A percentile compares a stretch with the other conserved stretches of the same genome.
phyloP scores from a whole-genome alignment of 1,139 yeast species.

The Yamadazyma sp. region DNA sequence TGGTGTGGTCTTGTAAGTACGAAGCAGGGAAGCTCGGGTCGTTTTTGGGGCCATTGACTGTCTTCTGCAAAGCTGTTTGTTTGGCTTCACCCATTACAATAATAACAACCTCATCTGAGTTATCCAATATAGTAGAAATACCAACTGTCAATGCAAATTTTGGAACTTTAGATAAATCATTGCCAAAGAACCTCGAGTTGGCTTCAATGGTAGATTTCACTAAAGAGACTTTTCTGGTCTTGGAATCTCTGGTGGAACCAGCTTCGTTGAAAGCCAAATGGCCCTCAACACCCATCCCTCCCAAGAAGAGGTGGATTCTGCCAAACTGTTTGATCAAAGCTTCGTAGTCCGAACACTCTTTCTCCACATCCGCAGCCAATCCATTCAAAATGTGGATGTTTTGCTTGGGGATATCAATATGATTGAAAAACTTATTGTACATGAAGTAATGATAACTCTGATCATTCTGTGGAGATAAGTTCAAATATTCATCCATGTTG shows the following conservation, averaged over 20 bases:
- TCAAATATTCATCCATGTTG: conserved; percentile 64
- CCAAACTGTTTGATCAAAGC: conserved; percentile 50
- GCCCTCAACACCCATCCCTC: conserved; percentile 67
- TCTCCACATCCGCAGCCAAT: conserved; percentile 42
- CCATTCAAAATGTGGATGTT: conserved; percentile 62
- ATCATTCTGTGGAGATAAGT: conserved; percentile 46
- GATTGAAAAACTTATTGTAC: conserved; percentile 59
- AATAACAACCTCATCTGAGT: conserved; percentile 53
- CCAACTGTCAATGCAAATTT: conserved; percentile 58
- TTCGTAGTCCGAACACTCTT: conserved; percentile 54
- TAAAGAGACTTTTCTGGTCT: conserved; percentile 50
- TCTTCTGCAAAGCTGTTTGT: conserved; percentile 43
- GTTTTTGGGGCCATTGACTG: conserved; percentile 36
- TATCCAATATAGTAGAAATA: conserved; percentile 60
- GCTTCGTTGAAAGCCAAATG: conserved; percentile 66
- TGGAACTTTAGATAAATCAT: conserved; percentile 52
- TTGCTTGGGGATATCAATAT: conserved; percentile 53
- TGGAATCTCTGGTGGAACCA: conserved; percentile 50
- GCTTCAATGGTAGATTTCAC: conserved; percentile 57
- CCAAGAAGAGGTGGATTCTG: conserved; percentile 56
- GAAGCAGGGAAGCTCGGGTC: conserved; percentile 45
- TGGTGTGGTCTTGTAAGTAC: conserved; percentile 46
- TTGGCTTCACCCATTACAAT: conserved; percentile 50
- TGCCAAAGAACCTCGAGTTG: conserved; percentile 55
- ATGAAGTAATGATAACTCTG: conserved; percentile 65